Percentiles rank a stretch among this genome's conserved stretches.
These are phyloP conservation scores for Lachnum nothofagi DNA, from an alignment of 2,329 filamentous ascomycete species.

Conservation along the genomic window DNA sequence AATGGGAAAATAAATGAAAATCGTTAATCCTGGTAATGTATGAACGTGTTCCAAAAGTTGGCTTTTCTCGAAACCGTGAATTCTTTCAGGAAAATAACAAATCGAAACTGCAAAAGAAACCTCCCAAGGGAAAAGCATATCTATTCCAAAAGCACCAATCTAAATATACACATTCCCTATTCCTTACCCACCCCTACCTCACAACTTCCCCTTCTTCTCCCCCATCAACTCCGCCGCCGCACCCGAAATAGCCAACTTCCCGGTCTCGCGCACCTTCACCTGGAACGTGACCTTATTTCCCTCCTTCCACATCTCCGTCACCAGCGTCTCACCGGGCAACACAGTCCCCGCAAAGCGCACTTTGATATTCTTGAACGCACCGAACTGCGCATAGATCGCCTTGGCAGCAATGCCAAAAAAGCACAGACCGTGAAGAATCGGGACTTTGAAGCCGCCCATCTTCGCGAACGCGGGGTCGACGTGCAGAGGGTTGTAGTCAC, in stretches of 20 bases:
- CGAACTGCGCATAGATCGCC: slow-evolving; percentile 80
- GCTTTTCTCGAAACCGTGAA: no score
- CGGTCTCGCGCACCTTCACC: slow-evolving; percentile 84
- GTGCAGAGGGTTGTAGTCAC: slow-evolving; percentile 94
- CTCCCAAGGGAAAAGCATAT: background rate
- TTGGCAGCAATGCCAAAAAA: slow-evolving; percentile 89
- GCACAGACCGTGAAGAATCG: slow-evolving; percentile 95
- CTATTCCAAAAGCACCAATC: background rate
- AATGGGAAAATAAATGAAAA: no score
- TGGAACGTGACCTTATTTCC: slow-evolving; percentile 76
- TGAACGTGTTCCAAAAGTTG: no score
- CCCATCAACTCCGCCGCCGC: slow-evolving; percentile 69
- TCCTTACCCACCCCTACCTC: background rate
- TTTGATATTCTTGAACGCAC: slow-evolving; percentile 84
- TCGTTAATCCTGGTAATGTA: no score
- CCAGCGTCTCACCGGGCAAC: slow-evolving; percentile 79
- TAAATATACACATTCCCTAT: background rate
- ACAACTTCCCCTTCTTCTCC: slow-evolving; percentile 20
- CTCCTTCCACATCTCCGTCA: slow-evolving; percentile 94
- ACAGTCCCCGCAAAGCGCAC: slow-evolving; percentile 85
- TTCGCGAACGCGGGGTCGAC: slow-evolving; percentile 92
- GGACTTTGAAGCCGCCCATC: slow-evolving; percentile 88
- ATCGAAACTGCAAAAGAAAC: background rate
- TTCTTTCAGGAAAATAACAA: no score
- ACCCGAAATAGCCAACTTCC: slow-evolving; percentile 78